Conservation (phyloP, 495 filamentous ascomycete genomes). For the Podospora conica region DNA sequence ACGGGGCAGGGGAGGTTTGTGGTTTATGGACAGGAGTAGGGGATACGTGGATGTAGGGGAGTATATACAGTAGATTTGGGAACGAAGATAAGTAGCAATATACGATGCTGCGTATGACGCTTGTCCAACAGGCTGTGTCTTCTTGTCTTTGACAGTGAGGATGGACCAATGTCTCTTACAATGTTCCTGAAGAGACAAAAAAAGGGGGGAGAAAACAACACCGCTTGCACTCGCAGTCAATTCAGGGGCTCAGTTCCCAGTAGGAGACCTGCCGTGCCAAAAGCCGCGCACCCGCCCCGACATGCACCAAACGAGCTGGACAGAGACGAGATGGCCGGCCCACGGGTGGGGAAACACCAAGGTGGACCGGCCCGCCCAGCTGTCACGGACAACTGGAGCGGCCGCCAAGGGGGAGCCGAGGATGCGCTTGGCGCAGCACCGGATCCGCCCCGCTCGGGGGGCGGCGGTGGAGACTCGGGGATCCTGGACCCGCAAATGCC, state of each 20-base stretch:
- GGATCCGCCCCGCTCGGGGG: background rate
- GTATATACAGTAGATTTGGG: too few species aligned
- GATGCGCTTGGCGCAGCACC: background rate
- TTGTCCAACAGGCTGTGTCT: too few species aligned
- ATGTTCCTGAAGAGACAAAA: too few species aligned
- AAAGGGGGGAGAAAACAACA: too few species aligned
- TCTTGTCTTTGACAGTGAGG: too few species aligned
- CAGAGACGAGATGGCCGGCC: background rate
- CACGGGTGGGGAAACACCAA: background rate
- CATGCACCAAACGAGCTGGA: background rate
- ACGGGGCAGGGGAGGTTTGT: slow-evolving; percentile 13
- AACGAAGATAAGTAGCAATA: too few species aligned
- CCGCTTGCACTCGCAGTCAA: too few species aligned
- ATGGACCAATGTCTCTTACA: too few species aligned
- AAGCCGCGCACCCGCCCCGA: background rate
- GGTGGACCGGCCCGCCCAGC: background rate
- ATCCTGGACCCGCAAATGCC: background rate
- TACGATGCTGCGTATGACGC: too few species aligned
- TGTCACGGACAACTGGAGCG: background rate
- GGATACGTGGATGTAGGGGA: too few species aligned
- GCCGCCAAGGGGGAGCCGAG: too few species aligned
- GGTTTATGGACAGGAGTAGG: background rate
- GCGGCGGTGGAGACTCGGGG: background rate
- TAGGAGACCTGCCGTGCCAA: background rate
- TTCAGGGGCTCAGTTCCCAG: too few species aligned